Evolutionary conservation across 2,329 filamentous ascomycete genomes (phyloP).

Genomic region (Aureobasidium sp.): DNA sequence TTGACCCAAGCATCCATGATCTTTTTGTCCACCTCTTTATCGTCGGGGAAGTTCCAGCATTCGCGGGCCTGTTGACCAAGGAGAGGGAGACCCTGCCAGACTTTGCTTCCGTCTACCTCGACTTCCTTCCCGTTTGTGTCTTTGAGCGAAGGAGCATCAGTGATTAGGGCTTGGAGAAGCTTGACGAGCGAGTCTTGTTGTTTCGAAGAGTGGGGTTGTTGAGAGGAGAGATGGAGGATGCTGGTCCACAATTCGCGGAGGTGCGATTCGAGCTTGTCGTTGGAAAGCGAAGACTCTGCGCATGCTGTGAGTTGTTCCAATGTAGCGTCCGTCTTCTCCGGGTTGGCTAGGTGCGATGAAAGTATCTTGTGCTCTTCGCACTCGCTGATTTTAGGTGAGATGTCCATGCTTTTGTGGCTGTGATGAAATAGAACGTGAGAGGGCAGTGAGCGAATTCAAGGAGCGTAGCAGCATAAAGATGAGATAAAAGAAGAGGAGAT

Average conservation of each 20-base stretch:
- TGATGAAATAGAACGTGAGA: neutral
- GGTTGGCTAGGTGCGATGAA: neutral
- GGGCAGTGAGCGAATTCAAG: neutral
- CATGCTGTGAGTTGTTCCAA: neutral
- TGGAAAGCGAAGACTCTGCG: neutral
- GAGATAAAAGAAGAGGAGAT: neutral
- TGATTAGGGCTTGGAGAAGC: neutral
- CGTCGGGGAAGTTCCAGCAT: constrained; percentile 10
- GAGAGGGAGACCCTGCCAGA: constrained; percentile 1
- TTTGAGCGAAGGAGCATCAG: neutral
- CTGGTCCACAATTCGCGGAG: neutral
- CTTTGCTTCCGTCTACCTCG: neutral
- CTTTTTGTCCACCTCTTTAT: neutral
- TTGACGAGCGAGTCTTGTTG: neutral
- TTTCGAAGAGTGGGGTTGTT: neutral
- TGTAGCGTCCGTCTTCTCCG: neutral
- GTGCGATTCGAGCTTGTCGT: neutral
- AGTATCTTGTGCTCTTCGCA: neutral
- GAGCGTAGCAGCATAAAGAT: neutral
- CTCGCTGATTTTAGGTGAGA: neutral
- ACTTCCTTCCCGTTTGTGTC: neutral
- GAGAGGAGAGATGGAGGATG: neutral
- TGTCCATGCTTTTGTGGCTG: neutral
- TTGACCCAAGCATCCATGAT: constrained; percentile 1
- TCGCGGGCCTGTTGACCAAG: neutral